Percentiles rank a stretch among this genome's conserved stretches.
These are phyloP conservation scores for Pichia membranifaciens DNA, from an alignment of 805 yeast species.

Conservation along the genomic window DNA sequence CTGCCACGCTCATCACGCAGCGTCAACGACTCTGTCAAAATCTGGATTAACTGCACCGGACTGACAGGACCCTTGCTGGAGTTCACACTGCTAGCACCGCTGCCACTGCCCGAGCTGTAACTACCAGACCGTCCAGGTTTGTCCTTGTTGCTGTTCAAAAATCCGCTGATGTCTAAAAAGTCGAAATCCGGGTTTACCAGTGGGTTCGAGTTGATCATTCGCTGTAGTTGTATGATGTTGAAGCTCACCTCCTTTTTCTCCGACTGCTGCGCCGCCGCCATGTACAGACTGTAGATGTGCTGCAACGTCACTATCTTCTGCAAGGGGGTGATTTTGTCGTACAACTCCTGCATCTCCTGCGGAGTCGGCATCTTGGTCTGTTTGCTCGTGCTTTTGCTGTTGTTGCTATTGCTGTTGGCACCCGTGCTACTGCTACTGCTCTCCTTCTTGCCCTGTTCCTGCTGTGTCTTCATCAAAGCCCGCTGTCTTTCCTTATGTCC, in stretches of 20 bases:
- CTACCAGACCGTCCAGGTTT: not conserved
- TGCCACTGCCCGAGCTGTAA: not conserved
- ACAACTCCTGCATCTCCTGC: conserved; percentile 25
- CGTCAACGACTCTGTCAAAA: conserved; percentile 31
- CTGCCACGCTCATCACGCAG: conserved; percentile 25
- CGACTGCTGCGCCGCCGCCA: conserved; percentile 31
- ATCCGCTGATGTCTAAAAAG: conserved; percentile 27
- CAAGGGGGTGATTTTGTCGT: conserved; percentile 28
- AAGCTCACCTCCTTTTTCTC: conserved; percentile 31
- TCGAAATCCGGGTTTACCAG: conserved; percentile 32
- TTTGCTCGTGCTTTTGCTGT: conserved; percentile 2
- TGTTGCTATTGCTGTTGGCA: not conserved
- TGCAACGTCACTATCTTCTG: conserved; percentile 34
- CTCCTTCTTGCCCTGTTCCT: not conserved
- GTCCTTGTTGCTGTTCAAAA: conserved; percentile 19
- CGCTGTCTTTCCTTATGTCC: not conserved
- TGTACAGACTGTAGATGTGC: conserved; percentile 31
- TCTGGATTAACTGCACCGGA: conserved; percentile 32
- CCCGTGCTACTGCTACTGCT: no score
- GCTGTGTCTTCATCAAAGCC: not conserved
- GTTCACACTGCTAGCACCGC: not conserved
- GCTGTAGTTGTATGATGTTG: conserved; percentile 31
- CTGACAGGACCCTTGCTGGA: conserved; percentile 17
- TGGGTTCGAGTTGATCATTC: conserved; percentile 34
- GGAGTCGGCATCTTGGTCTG: conserved; percentile 23